These are phyloP conservation scores for Rubia occidens DNA, from an alignment of 305 asterid species.

Conservation along the genomic window DNA sequence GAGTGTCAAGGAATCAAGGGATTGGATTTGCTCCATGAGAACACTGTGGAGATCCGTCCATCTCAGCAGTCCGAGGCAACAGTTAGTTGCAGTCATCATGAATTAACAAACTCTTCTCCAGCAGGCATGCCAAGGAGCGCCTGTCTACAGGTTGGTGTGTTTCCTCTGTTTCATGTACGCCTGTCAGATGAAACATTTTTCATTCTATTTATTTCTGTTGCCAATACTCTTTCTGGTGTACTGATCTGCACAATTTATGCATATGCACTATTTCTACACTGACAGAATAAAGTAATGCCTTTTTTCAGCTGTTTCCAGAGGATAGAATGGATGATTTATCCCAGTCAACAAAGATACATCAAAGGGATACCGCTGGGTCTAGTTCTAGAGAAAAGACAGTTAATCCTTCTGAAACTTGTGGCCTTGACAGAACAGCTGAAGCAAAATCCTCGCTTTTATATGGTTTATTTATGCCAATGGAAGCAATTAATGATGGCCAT, in stretches of 20 bases:
- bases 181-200: background rate
- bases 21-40: slow-evolving; percentile 20
- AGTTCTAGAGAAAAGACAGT: slow-evolving; percentile 19
- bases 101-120: slow-evolving; percentile 21
- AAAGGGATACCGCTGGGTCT: slow-evolving; percentile 15
- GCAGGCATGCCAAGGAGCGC: slow-evolving; percentile 19
- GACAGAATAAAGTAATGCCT: slow-evolving; percentile 1
- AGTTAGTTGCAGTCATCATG: slow-evolving; percentile 24
- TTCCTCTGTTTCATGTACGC: too few species aligned
- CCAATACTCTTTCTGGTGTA: background rate
- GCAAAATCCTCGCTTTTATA: slow-evolving; percentile 26
- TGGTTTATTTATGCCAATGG: slow-evolving; percentile 26
- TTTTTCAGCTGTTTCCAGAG: slow-evolving; percentile 55
- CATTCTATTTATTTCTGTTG: background rate
- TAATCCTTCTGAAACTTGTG: slow-evolving; percentile 5
- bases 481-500: slow-evolving; percentile 18
- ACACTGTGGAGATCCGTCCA: slow-evolving; percentile 21
- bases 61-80: slow-evolving; percentile 20
- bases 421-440: slow-evolving; percentile 19
- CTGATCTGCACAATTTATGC: background rate
- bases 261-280: background rate
- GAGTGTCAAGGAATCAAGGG: slow-evolving; percentile 10
- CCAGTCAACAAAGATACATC: slow-evolving; percentile 22
- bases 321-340: slow-evolving; percentile 23
- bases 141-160: slow-evolving; percentile 43